These are phyloP conservation scores for Colletotrichum costaricense DNA, from an alignment of 2,329 filamentous ascomycete genomes.

Conservation along the genomic window DNA sequence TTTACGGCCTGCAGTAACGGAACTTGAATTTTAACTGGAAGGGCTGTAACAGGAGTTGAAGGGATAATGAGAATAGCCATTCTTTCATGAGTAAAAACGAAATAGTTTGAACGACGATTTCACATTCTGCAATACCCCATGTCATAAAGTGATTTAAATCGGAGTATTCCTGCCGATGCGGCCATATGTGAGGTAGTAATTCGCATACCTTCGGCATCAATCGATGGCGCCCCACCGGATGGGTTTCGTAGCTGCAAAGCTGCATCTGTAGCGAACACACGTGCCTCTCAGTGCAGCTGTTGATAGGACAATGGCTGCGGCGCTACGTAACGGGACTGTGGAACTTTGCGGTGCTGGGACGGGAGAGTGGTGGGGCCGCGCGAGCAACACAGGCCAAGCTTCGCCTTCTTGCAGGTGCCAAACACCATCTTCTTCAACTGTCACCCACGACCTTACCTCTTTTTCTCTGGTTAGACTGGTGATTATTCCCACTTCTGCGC, in stretches of 20 bases:
- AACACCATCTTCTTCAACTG: background rate
- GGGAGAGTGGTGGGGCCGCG: constrained; percentile 18
- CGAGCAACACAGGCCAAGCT: constrained; percentile 8
- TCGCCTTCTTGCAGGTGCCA: background rate
- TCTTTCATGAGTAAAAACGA: constrained; percentile 4
- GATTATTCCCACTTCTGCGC: background rate
- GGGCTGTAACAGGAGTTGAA: constrained; percentile 15
- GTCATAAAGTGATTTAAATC: background rate
- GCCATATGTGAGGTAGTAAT: background rate
- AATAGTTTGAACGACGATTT: background rate
- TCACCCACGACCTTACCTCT: background rate
- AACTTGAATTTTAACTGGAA: background rate
- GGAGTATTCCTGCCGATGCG: background rate
- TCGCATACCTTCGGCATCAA: background rate
- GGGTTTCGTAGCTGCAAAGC: constrained; percentile 20
- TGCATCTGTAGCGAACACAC: constrained; percentile 34
- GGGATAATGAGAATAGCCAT: constrained; percentile 26
- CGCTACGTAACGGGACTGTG: constrained; percentile 24
- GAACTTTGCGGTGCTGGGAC: constrained; percentile 13
- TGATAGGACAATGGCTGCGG: constrained; percentile 37
- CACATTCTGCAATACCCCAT: no score
- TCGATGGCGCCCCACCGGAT: background rate
- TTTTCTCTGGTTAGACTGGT: no score
- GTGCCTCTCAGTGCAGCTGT: constrained; percentile 28
- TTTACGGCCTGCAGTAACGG: background rate